A percentile compares a stretch with the other conserved stretches of the same genome.
phyloP scores from a whole-genome alignment of 148 eudicot species.

The Chenopodium quinoa region DNA sequence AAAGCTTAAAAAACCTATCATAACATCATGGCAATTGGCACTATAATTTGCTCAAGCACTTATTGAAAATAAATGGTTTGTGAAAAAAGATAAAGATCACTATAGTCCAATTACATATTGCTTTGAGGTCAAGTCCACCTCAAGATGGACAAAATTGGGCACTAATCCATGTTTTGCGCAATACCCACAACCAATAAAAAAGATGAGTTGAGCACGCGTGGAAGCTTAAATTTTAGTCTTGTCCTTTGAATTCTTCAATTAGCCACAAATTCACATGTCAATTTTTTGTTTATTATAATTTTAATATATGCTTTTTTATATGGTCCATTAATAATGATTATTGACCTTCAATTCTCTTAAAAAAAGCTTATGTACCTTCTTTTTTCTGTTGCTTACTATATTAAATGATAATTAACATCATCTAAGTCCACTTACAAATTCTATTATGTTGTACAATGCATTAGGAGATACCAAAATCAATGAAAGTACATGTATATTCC shows the following conservation, averaged over 20 bases:
- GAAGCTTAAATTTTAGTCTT: background rate
- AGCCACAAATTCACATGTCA: conserved; percentile 4
- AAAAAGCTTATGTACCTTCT: background rate
- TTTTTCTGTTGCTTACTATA: background rate
- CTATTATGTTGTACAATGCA: background rate
- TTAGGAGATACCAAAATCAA: too few species aligned
- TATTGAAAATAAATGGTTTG: background rate
- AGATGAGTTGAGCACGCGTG: conserved; percentile 4
- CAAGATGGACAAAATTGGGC: conserved; percentile 19
- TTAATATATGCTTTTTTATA: background rate
- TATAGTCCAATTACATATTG: background rate
- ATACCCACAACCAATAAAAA: conserved; percentile 13
- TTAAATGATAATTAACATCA: background rate
- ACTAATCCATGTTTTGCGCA: conserved; percentile 23
- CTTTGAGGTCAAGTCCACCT: conserved; percentile 16
- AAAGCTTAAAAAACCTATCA: background rate
- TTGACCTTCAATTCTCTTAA: background rate
- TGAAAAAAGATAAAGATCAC: conserved; percentile 2
- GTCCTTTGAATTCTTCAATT: conserved; percentile 5
- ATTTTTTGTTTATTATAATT: too few species aligned
- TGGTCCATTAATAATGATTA: background rate
- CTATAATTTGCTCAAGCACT: background rate
- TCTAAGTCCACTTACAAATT: background rate
- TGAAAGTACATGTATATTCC: too few species aligned
- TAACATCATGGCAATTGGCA: background rate